phyloP scores from a whole-genome alignment of 441 rosid species.

The Breynia disticha region DNA sequence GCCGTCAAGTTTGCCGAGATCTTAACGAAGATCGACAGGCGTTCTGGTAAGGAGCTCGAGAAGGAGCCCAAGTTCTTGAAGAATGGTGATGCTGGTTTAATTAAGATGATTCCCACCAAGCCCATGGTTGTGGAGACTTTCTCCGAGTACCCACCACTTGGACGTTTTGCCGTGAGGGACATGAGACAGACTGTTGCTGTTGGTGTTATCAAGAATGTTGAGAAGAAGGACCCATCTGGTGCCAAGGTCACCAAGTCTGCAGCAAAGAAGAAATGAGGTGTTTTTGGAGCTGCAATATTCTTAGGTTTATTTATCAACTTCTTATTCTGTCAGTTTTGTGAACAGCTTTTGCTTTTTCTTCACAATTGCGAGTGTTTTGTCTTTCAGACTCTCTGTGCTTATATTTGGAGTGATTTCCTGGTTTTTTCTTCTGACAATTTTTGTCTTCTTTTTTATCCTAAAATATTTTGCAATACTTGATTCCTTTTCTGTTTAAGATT shows the following conservation, averaged over 20 bases:
- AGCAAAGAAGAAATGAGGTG: conserved; percentile 33
- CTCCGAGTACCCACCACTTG: conserved; percentile 35
- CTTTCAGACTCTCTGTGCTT: background rate
- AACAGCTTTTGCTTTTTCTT: background rate
- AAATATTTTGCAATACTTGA: too few relatives aligned
- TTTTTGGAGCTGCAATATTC: background rate
- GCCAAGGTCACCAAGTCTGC: conserved; percentile 42
- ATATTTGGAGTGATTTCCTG: background rate
- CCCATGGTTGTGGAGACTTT: conserved; percentile 57
- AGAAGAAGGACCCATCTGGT: conserved; percentile 37
- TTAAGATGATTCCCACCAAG: conserved; percentile 53
- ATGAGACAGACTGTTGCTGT: conserved; percentile 43
- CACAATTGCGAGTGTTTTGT: background rate
- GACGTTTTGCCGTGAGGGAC: conserved; percentile 40
- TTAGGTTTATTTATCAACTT: background rate
- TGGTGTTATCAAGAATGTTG: conserved; percentile 37
- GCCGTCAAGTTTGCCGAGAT: conserved; percentile 27
- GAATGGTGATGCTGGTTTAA: conserved; percentile 60
- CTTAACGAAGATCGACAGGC: conserved; percentile 28
- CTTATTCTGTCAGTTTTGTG: background rate
- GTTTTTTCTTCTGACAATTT: background rate
- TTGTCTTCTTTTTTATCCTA: too few relatives aligned
- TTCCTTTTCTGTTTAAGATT: too few relatives aligned
- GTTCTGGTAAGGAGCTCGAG: conserved; percentile 26
- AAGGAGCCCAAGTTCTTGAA: conserved; percentile 32